These are phyloP conservation scores for Deinandra increscens DNA, from an alignment of 129 eudicot genomes.

Conservation along the genomic window DNA sequence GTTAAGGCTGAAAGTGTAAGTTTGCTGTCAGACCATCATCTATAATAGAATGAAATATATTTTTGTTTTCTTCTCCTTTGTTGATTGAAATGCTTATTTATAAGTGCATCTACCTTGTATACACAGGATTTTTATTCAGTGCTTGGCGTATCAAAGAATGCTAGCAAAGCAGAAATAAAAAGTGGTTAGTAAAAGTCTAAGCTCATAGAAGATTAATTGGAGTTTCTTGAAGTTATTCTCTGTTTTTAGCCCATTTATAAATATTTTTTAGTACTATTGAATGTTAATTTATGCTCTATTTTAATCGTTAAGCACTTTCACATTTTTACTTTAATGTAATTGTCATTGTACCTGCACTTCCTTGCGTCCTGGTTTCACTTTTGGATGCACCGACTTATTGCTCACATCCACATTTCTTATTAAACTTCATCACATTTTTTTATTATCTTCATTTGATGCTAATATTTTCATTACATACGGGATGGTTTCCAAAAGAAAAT, in stretches of 20 bases:
- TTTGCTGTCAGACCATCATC: constrained; percentile 19
- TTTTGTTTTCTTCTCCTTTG: neutral
- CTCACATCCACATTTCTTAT: constrained; percentile 1
- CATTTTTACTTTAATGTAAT: constrained; percentile 6
- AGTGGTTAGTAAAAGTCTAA: constrained; percentile 61
- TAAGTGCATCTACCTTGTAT: neutral
- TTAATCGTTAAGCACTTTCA: neutral
- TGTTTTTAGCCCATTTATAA: constrained; percentile 9
- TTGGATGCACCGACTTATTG: neutral
- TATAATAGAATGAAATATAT: neutral
- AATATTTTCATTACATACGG: neutral
- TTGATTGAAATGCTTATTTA: constrained; percentile 12
- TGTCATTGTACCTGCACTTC: constrained; percentile 9
- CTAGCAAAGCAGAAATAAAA: constrained; percentile 94
- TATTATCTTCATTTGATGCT: neutral
- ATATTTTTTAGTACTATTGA: constrained; percentile 1
- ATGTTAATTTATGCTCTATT: constrained; percentile 8
- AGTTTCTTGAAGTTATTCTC: constrained; percentile 8
- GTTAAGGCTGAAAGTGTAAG: constrained; percentile 85
- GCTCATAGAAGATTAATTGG: constrained; percentile 3
- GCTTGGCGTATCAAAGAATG: constrained; percentile 79
- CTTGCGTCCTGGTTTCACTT: neutral
- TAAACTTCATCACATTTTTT: neutral
- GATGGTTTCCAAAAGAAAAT: neutral
- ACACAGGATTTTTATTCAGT: constrained; percentile 76